A percentile compares a stretch with the other conserved stretches of the same genome.
These are phyloP conservation scores for Francoa sonchifolia DNA, from an alignment of 441 rosid species.

Conservation along the genomic window DNA sequence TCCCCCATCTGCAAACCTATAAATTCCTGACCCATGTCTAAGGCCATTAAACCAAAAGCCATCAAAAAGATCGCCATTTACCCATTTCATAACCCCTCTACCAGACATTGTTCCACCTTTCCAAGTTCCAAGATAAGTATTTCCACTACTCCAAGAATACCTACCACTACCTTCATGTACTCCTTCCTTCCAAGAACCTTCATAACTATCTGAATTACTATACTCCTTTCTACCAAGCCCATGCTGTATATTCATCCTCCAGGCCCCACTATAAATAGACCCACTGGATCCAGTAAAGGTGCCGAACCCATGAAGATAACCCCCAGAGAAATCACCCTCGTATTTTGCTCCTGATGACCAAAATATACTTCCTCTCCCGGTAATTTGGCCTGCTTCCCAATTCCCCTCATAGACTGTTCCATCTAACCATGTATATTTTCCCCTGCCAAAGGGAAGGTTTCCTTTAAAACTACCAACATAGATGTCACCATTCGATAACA, in stretches of 20 bases:
- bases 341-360: constrained; percentile 76
- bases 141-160: constrained; percentile 71
- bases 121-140: constrained; percentile 72
- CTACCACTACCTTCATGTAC: constrained; percentile 69
- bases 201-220: constrained; percentile 60
- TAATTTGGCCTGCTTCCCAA: constrained; percentile 85
- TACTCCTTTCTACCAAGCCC: constrained; percentile 77
- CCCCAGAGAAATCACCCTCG: constrained; percentile 82
- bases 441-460: constrained; percentile 61
- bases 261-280: constrained; percentile 54
- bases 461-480: constrained; percentile 55
- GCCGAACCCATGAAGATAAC: constrained; percentile 76
- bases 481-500: constrained; percentile 56
- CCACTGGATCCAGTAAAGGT: constrained; percentile 44
- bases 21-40: constrained; percentile 77
- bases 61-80: constrained; percentile 60
- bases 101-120: constrained; percentile 79
- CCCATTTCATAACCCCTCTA: constrained; percentile 92
- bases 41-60: constrained; percentile 80
- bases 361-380: constrained; percentile 55
- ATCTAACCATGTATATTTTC: constrained; percentile 64
- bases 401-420: constrained; percentile 71
- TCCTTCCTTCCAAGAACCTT: constrained; percentile 94
- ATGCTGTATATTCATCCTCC: constrained; percentile 84
- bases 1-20: constrained; percentile 68